phyloP scores from a whole-genome alignment of 2,329 filamentous ascomycete genomes.

The Pseudocercospora vitis region DNA sequence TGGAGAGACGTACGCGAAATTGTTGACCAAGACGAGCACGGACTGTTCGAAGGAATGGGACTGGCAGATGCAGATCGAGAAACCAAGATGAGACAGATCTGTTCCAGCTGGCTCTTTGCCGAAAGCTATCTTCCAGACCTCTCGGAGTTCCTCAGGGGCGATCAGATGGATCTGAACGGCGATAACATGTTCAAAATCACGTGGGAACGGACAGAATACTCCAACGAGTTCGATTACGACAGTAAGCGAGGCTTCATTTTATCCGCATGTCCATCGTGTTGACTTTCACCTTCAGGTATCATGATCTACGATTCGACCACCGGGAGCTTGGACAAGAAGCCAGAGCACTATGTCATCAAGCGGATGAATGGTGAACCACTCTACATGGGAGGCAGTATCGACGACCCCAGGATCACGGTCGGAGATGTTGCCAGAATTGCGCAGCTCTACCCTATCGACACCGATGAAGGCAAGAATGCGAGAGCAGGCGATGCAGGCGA shows the following conservation, averaged over 20 bases:
- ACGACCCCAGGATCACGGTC: neutral
- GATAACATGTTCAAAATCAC: neutral
- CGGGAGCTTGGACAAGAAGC: neutral
- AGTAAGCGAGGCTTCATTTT: neutral
- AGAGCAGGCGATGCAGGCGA: neutral
- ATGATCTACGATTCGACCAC: slow-evolving; percentile 17
- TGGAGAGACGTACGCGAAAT: slow-evolving; percentile 8
- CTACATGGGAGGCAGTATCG: slow-evolving; percentile 4
- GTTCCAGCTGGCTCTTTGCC: neutral
- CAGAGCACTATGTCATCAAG: slow-evolving; percentile 7
- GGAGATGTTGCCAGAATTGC: slow-evolving; percentile 13
- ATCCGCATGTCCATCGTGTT: neutral
- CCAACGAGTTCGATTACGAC: slow-evolving; percentile 13
- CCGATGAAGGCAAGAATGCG: slow-evolving; percentile 1
- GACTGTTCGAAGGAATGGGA: slow-evolving; percentile 5
- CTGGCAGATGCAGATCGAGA: neutral
- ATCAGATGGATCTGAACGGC: neutral
- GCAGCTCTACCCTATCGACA: slow-evolving; percentile 9
- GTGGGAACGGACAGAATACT: neutral
- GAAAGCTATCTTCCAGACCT: neutral
- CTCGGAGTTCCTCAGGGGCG: neutral
- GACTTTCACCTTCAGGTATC: neutral
- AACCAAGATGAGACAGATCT: neutral
- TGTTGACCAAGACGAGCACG: slow-evolving; percentile 6
- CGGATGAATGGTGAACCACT: neutral